phyloP scores from a whole-genome alignment of 1,139 yeast genomes.

The Suzukiozyma palmioleophila region DNA sequence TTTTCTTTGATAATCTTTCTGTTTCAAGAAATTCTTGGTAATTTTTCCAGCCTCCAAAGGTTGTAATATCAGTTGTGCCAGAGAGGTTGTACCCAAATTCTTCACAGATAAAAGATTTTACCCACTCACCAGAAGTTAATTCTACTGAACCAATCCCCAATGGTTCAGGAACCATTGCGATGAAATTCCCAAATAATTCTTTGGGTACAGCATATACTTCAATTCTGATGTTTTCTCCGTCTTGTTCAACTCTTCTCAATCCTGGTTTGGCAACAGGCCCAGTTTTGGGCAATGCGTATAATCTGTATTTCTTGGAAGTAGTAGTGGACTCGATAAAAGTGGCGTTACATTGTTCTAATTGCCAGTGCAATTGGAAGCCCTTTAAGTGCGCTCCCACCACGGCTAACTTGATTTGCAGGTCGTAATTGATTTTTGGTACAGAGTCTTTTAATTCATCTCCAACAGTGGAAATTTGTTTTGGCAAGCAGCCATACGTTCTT shows the following conservation, averaged over 20 bases:
- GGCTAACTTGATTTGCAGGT: conserved; percentile 53
- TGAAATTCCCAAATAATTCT: conserved; percentile 74
- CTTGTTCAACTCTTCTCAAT: conserved; percentile 57
- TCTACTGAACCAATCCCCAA: conserved; percentile 92
- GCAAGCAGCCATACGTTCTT: conserved; percentile 37
- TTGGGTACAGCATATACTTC: conserved; percentile 82
- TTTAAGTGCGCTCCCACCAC: conserved; percentile 95
- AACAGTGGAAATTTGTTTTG: conserved; percentile 31
- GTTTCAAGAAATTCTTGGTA: conserved; percentile 45
- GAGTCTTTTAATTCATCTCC: conserved; percentile 32
- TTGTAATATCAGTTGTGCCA: conserved; percentile 76
- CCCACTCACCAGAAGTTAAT: conserved; percentile 72
- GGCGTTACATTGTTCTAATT: conserved; percentile 83
- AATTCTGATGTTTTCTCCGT: conserved; percentile 60
- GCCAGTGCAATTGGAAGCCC: conserved; percentile 93
- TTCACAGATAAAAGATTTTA: conserved; percentile 92
- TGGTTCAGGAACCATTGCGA: conserved; percentile 88
- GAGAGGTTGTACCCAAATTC: conserved; percentile 70
- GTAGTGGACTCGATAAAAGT: conserved; percentile 57
- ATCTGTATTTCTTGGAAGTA: conserved; percentile 68
- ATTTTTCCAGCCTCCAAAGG: conserved; percentile 82
- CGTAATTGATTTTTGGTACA: conserved; percentile 29
- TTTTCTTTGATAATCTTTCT: conserved; percentile 22
- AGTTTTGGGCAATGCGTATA: conserved; percentile 78
- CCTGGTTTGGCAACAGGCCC: conserved; percentile 91